A percentile compares a stretch with the other conserved stretches of the same genome.
phyloP scores from a whole-genome alignment of 2,329 filamentous ascomycete genomes.

The Colletotrichum trifolii region DNA sequence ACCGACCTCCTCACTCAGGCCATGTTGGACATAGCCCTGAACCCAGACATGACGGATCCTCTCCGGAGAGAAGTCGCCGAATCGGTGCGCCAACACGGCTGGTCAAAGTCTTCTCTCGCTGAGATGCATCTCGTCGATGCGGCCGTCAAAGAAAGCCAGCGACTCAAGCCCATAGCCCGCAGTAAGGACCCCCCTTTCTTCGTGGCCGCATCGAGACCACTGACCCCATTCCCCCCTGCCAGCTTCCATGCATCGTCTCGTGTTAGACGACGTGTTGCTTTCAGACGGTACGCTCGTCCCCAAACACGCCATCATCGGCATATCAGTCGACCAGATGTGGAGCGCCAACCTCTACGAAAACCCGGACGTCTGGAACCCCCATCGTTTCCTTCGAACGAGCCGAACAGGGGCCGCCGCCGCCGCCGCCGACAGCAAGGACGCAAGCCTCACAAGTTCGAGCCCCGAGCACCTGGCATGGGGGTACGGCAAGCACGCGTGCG shows the following conservation, averaged over 20 bases:
- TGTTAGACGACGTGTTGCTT: slow-evolving; percentile 27
- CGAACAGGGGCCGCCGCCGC: background rate
- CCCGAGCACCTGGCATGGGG: slow-evolving; percentile 47
- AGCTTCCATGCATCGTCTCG: slow-evolving; percentile 13
- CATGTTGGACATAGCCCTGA: slow-evolving; percentile 2
- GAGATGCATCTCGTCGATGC: slow-evolving; percentile 40
- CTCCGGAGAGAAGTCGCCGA: slow-evolving; percentile 5
- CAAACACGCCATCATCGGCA: slow-evolving; percentile 35
- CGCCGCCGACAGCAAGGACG: background rate
- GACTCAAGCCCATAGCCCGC: slow-evolving; percentile 35
- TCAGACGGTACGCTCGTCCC: slow-evolving; percentile 36
- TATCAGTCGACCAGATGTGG: slow-evolving; percentile 27
- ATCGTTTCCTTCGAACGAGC: slow-evolving; percentile 35
- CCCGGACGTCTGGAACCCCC: slow-evolving; percentile 38
- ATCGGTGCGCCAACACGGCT: background rate
- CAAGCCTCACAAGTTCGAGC: slow-evolving; percentile 44
- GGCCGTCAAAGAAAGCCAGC: slow-evolving; percentile 40
- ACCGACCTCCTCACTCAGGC: slow-evolving; percentile 1
- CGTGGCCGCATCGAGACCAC: no score
- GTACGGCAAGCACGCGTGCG: slow-evolving; percentile 49
- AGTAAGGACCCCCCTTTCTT: no score
- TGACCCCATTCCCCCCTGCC: background rate
- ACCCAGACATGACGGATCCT: slow-evolving; percentile 1
- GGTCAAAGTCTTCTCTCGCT: background rate
- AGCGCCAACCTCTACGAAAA: slow-evolving; percentile 34